Evolutionary conservation across 257 asterid species (phyloP), one percentile per base, ranked within the genome.

Genomic region (Phtheirospermum japonicum): DNA sequence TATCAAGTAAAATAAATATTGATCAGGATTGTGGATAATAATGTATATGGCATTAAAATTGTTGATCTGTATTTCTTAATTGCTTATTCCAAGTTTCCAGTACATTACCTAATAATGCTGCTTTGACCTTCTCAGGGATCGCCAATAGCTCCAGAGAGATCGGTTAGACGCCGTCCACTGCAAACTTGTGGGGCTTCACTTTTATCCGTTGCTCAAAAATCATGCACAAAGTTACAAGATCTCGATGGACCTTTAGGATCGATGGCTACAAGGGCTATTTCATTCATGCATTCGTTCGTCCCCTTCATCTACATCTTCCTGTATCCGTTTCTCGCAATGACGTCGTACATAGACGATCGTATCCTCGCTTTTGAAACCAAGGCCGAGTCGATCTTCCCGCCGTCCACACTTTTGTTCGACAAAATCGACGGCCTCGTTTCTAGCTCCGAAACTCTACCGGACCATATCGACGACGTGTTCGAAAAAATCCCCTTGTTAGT

Each of bases 151-250:
- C 14, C 4, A 14, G 16, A 49, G 9, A 46, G 53, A 58, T 73
- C 53, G 52, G 19, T 71, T 19, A 78, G 94, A 34, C 77, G 80
- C 0, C 89, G 83, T 16, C 96, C 84, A 2, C 62, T 87, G 12
- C 84, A 79, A 59, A 85, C 87, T 0, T 79, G 83, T 33, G 89
- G 79, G 69, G 70, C 81, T 1, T 69, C 90, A 30, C 40, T 79
- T 10, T 4, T 82, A 50, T 75, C 74, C 61, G 53, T 78, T 6
- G 71, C 74, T 7, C 77, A 78, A 18, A 79, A 30, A 31, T 71
- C 79, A 10, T 71, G 66, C 72, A 68, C 64, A 36, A 83, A 71
- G 63, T 53, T 67, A 23, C 82, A 69, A 36, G 72, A 65, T 9
- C 58, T 69, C 5, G 75, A 73, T 19, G 83, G 80, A 9, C 80